These are phyloP conservation scores for Termitomyces sp. DNA, from an alignment of 768 basidiomycete species.

Conservation along the genomic window DNA sequence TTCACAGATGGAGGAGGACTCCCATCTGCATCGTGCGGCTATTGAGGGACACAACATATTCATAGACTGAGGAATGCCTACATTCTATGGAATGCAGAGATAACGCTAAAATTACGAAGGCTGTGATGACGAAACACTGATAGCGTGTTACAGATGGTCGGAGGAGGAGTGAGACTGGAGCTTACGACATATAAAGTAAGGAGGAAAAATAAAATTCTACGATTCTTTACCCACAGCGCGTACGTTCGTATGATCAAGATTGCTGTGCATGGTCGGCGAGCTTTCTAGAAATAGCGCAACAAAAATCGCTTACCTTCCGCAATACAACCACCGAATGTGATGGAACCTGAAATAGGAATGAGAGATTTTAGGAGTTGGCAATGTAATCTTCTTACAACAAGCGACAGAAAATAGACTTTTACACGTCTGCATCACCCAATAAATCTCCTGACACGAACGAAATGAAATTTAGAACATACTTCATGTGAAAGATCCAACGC, in stretches of 20 bases:
- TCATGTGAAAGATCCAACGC: background rate
- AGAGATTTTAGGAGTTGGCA: background rate
- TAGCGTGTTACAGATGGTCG: background rate
- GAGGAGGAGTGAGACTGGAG: background rate
- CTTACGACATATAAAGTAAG: slow-evolving; percentile 4
- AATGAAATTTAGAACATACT: background rate
- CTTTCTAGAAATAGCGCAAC: too few species aligned
- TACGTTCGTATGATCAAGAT: slow-evolving; percentile 15
- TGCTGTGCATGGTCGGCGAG: background rate
- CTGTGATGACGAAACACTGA: slow-evolving; percentile 2
- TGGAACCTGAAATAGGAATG: background rate
- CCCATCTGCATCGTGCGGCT: background rate
- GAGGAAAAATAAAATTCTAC: slow-evolving; percentile 3
- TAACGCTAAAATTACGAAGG: background rate
- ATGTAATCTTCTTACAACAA: background rate
- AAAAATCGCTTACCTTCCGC: slow-evolving; percentile 6
- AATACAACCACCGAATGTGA: slow-evolving; percentile 1
- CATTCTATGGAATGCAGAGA: slow-evolving; percentile 8
- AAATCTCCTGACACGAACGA: background rate
- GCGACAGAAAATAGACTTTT: background rate
- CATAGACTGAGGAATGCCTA: background rate
- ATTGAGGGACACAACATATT: background rate
- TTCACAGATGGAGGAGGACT: slow-evolving; percentile 1
- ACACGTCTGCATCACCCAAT: background rate
- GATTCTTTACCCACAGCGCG: slow-evolving; percentile 12